Percentiles rank a stretch among this genome's conserved stretches.
phyloP scores from a whole-genome alignment of 208 protist genomes.

The Strigomonas galati region DNA sequence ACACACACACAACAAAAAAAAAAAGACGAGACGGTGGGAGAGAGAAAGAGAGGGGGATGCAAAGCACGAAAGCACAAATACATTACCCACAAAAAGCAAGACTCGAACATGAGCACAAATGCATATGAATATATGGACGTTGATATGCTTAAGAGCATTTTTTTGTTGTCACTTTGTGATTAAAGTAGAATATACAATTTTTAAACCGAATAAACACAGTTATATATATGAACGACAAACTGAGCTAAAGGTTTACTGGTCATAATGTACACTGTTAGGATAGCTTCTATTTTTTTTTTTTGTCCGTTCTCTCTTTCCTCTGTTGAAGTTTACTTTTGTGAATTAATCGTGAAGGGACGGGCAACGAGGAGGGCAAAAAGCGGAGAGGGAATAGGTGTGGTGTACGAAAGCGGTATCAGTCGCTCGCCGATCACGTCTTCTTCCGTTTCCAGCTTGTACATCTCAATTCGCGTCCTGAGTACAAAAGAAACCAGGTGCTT shows the following conservation, averaged over 20 bases:
- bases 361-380: constrained; percentile 29
- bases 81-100: too few relatives aligned
- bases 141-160: too few relatives aligned
- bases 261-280: too few relatives aligned
- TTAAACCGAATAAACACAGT: too few relatives aligned
- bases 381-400: constrained; percentile 24
- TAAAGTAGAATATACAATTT: too few relatives aligned
- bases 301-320: constrained; percentile 3
- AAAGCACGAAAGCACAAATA: not conserved
- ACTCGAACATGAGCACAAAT: too few relatives aligned
- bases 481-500: constrained; percentile 20
- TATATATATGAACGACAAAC: too few relatives aligned
- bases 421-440: constrained; percentile 11
- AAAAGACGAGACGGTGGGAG: not conserved
- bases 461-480: constrained; percentile 12
- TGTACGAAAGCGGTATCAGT: constrained; percentile 15
- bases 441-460: constrained; percentile 14
- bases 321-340: too few relatives aligned
- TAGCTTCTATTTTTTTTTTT: constrained; percentile 11
- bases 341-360: constrained; percentile 19
- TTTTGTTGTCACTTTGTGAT: too few relatives aligned
- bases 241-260: too few relatives aligned
- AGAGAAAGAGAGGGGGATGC: not conserved
- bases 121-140: too few relatives aligned
- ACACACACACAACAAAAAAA: constrained; percentile 16